These are phyloP conservation scores for Coemansia pectinata DNA, from an alignment of 192 early-diverging fungal species.

Conservation along the genomic window DNA sequence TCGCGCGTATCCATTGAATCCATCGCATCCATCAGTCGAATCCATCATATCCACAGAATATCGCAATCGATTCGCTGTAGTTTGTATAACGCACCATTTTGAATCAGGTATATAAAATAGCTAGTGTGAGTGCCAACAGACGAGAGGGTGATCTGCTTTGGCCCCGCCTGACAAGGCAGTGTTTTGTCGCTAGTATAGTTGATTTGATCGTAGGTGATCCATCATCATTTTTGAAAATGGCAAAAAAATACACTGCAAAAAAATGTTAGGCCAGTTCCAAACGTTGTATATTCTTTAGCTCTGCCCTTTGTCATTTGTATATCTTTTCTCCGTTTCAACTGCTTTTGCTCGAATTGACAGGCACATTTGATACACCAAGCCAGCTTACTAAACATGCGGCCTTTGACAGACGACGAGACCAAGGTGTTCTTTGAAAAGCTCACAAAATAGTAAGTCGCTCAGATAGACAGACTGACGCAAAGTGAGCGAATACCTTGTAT, in stretches of 20 bases:
- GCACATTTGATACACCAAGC: neutral
- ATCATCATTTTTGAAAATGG: neutral
- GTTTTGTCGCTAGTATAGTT: neutral
- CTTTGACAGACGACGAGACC: constrained; percentile 96
- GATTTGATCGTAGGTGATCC: neutral
- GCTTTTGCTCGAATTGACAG: neutral
- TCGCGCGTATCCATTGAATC: constrained; percentile 10
- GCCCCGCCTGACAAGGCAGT: neutral
- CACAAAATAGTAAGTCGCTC: constrained; percentile 74
- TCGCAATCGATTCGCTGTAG: constrained; percentile 1
- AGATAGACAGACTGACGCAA: neutral
- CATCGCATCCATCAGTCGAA: constrained; percentile 16
- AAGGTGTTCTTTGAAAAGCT: constrained; percentile 98
- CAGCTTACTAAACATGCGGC: constrained; percentile 69
- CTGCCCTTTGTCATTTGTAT: neutral
- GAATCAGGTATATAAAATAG: constrained; percentile 17
- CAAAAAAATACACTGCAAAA: constrained; percentile 11
- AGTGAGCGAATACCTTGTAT: neutral
- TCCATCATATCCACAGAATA: constrained; percentile 6
- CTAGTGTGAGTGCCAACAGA: constrained; percentile 20
- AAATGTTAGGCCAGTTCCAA: neutral
- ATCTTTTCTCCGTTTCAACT: neutral
- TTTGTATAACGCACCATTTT: constrained; percentile 44
- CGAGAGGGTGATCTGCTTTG: constrained; percentile 14
- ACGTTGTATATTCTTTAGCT: neutral